Evolutionary conservation across 805 yeast species (phyloP), one percentile per base, ranked within the genome.

Genomic region (Candida methanosorbosa): DNA sequence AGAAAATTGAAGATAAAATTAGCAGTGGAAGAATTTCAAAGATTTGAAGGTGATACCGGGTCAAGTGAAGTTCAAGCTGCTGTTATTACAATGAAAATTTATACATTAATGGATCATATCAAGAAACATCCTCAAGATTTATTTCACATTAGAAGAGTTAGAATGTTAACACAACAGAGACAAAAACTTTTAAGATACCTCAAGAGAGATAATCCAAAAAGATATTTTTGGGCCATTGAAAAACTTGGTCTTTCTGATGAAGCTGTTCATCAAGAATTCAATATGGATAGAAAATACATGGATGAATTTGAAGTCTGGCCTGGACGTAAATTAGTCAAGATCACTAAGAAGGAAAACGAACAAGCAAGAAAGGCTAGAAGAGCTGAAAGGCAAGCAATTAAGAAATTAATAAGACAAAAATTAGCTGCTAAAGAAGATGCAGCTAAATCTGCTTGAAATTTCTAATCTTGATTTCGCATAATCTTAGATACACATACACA

Each of bases 11-110:
- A 85, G 20, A 64, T 75, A 2, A 60, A 61, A 30, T 56, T 81
- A 30, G 96, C 97, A 1, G 68, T 75, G 33, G 61, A 71, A 46
- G 97, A 90, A 61, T 88, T 90, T 57, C 78, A 75, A 46, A 70
- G 95, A 49, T 68, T 71, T 43, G 86, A 78, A 30, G 95, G 95
- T 35, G 97, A 92, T 56, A 84, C 96, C 1, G 97, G 95, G 3
- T 84, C 95, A 2, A 77, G 94, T 35, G 97, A 90, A 61, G 96
- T 88, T 18, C 97, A 88, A 59, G 96, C 97, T 2, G 97, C 97
- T 3, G 71, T 84, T 19, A 63, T 80, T 63, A 86, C 97, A 0
- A 79, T 85, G 32, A 74, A 75, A 49, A 85, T 92, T 46, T 83
- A 81, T 45, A 78, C 74, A 43, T 65, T 84, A 41, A 84, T 84